These are phyloP conservation scores for Aegilops sharonensis DNA, from an alignment of 176 grass and related monocot species.

Conservation along the genomic window DNA sequence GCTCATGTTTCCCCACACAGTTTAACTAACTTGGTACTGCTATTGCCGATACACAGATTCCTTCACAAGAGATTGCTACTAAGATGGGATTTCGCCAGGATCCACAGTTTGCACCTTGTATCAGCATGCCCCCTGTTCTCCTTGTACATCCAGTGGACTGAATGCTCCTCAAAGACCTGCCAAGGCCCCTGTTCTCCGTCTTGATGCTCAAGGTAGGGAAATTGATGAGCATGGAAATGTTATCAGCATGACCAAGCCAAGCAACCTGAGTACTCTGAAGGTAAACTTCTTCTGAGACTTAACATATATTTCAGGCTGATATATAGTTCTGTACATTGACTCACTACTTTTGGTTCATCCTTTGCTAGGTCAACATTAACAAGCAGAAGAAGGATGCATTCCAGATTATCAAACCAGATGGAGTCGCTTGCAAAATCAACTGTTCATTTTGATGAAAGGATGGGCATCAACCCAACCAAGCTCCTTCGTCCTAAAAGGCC, in stretches of 20 bases:
- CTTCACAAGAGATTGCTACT: conserved; percentile 70
- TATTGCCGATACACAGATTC: conserved; percentile 34
- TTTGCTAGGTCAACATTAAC: conserved; percentile 90
- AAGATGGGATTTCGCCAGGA: no score
- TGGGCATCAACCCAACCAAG: conserved; percentile 86
- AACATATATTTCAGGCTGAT: neutral
- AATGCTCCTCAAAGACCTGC: conserved; percentile 63
- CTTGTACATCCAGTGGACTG: no score
- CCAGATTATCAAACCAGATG: conserved; percentile 92
- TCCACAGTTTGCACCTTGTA: no score
- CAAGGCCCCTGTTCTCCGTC: conserved; percentile 72
- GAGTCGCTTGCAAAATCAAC: conserved; percentile 74
- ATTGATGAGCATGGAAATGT: conserved; percentile 91
- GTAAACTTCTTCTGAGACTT: conserved; percentile 41
- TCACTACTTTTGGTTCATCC: conserved; percentile 12
- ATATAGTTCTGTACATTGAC: conserved; percentile 12
- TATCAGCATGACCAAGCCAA: conserved; percentile 64
- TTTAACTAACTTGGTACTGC: conserved; percentile 57
- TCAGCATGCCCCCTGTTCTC: no score
- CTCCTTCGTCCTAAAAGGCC: conserved; percentile 80
- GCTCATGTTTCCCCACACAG: conserved; percentile 25
- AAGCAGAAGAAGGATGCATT: conserved; percentile 98
- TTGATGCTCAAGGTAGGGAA: conserved; percentile 95
- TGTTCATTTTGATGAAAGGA: conserved; percentile 81
- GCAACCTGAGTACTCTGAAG: conserved; percentile 89